These are phyloP conservation scores for Paecilomyces sp. DNA, from an alignment of 2,329 filamentous ascomycete species.

Conservation along the genomic window DNA sequence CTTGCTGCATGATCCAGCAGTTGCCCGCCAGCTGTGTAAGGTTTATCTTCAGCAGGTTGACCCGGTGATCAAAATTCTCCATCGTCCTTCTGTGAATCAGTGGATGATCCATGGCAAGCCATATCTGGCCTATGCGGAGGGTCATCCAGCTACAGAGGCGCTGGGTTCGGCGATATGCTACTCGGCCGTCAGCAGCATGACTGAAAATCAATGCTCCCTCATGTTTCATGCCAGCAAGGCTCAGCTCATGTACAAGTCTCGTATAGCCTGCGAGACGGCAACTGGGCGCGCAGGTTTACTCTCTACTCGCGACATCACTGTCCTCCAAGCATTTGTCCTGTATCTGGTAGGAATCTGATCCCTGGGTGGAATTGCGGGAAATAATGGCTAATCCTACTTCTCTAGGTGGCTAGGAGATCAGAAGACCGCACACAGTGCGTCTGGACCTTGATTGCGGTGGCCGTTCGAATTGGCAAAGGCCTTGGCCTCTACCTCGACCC, in stretches of 20 bases:
- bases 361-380: too few relatives aligned
- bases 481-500: conserved; percentile 13
- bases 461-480: conserved; percentile 19
- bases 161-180: conserved; percentile 13
- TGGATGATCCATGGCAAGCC: conserved; percentile 7
- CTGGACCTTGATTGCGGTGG: conserved; percentile 22
- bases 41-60: conserved; percentile 13
- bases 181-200: conserved; percentile 11
- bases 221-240: conserved; percentile 7
- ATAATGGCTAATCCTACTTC: not conserved
- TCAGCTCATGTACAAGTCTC: conserved; percentile 5
- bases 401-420: conserved; percentile 11
- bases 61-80: conserved; percentile 13
- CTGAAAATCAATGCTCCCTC: conserved; percentile 7
- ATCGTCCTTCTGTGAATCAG: conserved; percentile 11
- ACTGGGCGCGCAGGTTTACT: conserved; percentile 9
- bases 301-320: conserved; percentile 10
- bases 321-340: conserved; percentile 15
- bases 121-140: conserved; percentile 2
- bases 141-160: conserved; percentile 6
- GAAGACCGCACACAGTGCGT: conserved; percentile 18
- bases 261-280: conserved; percentile 10
- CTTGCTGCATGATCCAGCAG: not conserved
- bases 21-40: conserved; percentile 6
- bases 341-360: conserved; percentile 10